These are phyloP conservation scores for Kodamaea leandrae DNA, from an alignment of 805 yeast genomes.

Conservation along the genomic window DNA sequence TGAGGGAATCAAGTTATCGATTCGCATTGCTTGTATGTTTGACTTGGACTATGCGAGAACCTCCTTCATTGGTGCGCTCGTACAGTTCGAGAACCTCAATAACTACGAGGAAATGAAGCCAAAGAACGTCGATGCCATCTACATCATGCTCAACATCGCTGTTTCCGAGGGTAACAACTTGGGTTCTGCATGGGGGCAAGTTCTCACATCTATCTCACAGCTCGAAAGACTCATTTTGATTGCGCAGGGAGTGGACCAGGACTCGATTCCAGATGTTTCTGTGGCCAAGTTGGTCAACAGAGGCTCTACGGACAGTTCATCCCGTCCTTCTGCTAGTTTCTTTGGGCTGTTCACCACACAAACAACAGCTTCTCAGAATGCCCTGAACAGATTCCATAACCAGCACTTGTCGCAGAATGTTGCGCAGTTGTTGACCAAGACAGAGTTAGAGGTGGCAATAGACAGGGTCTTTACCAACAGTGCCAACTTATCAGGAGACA, in stretches of 20 bases:
- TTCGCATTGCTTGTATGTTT: constrained; percentile 79
- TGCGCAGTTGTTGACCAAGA: constrained; percentile 55
- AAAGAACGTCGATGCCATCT: constrained; percentile 80
- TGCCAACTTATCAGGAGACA: constrained; percentile 73
- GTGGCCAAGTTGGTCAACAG: constrained; percentile 65
- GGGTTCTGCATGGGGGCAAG: constrained; percentile 75
- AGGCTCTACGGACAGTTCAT: constrained; percentile 46
- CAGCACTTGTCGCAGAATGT: constrained; percentile 62
- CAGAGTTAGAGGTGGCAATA: constrained; percentile 73
- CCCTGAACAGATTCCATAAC: constrained; percentile 67
- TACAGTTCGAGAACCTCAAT: constrained; percentile 79
- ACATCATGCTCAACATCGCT: constrained; percentile 71
- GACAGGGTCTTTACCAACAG: constrained; percentile 87
- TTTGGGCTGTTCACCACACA: constrained; percentile 55
- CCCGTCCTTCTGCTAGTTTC: constrained; percentile 38
- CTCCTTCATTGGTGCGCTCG: constrained; percentile 85
- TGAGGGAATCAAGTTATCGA: constrained; percentile 82
- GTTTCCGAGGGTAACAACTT: constrained; percentile 75
- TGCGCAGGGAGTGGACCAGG: constrained; percentile 83
- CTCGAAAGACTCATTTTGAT: constrained; percentile 86
- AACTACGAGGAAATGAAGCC: constrained; percentile 72
- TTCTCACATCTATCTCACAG: constrained; percentile 81
- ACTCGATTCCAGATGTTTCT: constrained; percentile 79
- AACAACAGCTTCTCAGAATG: constrained; percentile 59
- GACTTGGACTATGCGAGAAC: constrained; percentile 81